Conservation (phyloP, 2,329 filamentous ascomycete species). For the Trichophyton equinum region DNA sequence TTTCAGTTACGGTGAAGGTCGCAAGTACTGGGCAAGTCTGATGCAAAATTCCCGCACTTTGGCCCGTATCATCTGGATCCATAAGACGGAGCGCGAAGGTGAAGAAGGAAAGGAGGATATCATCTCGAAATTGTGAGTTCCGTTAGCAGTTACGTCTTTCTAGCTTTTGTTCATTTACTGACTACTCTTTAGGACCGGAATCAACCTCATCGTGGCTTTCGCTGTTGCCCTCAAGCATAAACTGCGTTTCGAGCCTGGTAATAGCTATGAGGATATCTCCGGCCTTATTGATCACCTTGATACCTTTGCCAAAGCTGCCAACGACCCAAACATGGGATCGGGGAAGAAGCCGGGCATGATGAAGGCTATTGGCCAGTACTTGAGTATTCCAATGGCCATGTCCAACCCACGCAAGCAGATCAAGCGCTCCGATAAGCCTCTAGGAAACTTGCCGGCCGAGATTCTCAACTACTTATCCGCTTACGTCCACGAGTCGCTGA, state of each 20-base stretch:
- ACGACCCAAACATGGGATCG: slow-evolving; percentile 30
- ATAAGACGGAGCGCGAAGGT: slow-evolving; percentile 49
- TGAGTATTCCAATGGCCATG: slow-evolving; percentile 63
- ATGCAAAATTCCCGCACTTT: slow-evolving; percentile 45
- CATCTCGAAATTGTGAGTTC: slow-evolving; percentile 49
- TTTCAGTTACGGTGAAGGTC: slow-evolving; percentile 43
- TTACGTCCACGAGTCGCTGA: slow-evolving; percentile 51
- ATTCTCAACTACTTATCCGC: slow-evolving; percentile 60
- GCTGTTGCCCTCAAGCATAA: slow-evolving; percentile 69
- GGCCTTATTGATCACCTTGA: slow-evolving; percentile 59
- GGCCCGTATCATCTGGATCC: slow-evolving; percentile 69
- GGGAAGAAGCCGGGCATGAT: slow-evolving; percentile 38
- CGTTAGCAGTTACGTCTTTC: neutral
- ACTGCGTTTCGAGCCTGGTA: slow-evolving; percentile 71
- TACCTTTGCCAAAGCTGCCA: slow-evolving; percentile 55
- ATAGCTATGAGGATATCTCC: slow-evolving; percentile 60
- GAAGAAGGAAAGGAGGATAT: slow-evolving; percentile 52
- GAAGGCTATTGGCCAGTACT: slow-evolving; percentile 57
- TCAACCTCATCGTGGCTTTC: slow-evolving; percentile 69
- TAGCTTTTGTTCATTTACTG: neutral
- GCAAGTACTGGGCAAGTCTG: slow-evolving; percentile 51
- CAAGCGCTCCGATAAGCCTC: slow-evolving; percentile 58
- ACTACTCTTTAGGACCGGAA: slow-evolving; percentile 39
- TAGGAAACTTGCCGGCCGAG: slow-evolving; percentile 75
- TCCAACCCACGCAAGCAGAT: slow-evolving; percentile 67